A percentile compares a stretch with the other conserved stretches of the same genome.
Evolutionary conservation across 805 yeast genomes (phyloP).

Genomic region (Pichia paraexigua): DNA sequence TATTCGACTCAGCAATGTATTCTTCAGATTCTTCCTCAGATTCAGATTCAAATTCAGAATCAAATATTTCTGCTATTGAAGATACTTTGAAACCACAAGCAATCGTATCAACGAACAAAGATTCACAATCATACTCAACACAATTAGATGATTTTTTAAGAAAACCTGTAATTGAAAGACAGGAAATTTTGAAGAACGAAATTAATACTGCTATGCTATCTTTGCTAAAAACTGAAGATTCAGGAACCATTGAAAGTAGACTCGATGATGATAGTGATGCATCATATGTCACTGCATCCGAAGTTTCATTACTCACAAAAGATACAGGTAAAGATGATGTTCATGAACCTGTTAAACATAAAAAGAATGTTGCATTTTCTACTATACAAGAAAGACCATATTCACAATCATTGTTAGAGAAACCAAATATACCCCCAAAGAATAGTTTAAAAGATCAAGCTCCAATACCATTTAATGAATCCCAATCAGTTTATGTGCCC

Average conservation of each 20-base stretch:
- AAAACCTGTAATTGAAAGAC: background rate
- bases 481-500: background rate
- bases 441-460: background rate
- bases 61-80: background rate
- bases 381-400: background rate
- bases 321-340: background rate
- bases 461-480: background rate
- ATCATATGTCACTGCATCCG: conserved; percentile 3
- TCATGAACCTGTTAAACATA: background rate
- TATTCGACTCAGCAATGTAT: background rate
- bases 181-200: conserved; percentile 3
- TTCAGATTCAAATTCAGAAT: background rate
- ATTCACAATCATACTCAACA: background rate
- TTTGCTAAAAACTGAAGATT: background rate
- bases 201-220: conserved; percentile 5
- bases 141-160: background rate
- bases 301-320: background rate
- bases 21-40: background rate
- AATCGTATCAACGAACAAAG: background rate
- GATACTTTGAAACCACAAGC: background rate
- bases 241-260: too few relatives aligned
- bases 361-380: conserved; percentile 5
- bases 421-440: background rate
- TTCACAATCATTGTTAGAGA: background rate
- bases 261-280: background rate